phyloP scores from a whole-genome alignment of 2,329 filamentous ascomycete species.

The Fusarium graminum region DNA sequence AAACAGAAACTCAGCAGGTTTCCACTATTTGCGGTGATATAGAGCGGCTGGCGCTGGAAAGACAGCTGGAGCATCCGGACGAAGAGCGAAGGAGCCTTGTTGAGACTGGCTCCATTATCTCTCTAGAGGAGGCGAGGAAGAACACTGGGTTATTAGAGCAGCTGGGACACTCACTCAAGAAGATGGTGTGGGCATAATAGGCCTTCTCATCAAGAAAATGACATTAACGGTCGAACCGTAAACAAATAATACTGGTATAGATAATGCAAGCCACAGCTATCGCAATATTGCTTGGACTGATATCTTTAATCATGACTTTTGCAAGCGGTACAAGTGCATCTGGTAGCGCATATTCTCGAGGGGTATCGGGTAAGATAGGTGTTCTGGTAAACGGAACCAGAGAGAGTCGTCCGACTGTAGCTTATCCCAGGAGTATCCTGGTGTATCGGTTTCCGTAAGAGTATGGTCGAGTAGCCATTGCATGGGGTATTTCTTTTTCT shows the following conservation, averaged over 20 bases:
- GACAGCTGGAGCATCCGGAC: slow-evolving; percentile 57
- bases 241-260: slow-evolving; percentile 17
- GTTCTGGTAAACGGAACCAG: slow-evolving; percentile 83
- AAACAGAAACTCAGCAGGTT: slow-evolving; percentile 69
- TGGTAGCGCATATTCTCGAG: slow-evolving; percentile 97
- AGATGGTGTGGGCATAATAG: slow-evolving; percentile 82
- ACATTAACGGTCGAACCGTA: slow-evolving; percentile 18
- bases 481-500: slow-evolving; percentile 84
- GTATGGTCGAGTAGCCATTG: slow-evolving; percentile 91
- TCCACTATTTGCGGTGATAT: slow-evolving; percentile 81
- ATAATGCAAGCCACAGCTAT: slow-evolving; percentile 40
- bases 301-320: slow-evolving; percentile 40
- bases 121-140: slow-evolving; percentile 84
- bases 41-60: slow-evolving; percentile 71
- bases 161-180: slow-evolving; percentile 90
- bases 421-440: slow-evolving; percentile 75
- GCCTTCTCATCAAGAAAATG: slow-evolving; percentile 28
- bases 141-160: slow-evolving; percentile 89
- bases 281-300: slow-evolving; percentile 19
- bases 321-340: slow-evolving; percentile 79
- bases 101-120: slow-evolving; percentile 79
- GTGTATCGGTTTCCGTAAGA: slow-evolving; percentile 64
- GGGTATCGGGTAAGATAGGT: slow-evolving; percentile 82
- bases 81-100: slow-evolving; percentile 63
- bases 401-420: slow-evolving; percentile 79